Evolutionary conservation across 2,329 filamentous ascomycete species (phyloP).

Genomic region (Botrytis byssoidea): DNA sequence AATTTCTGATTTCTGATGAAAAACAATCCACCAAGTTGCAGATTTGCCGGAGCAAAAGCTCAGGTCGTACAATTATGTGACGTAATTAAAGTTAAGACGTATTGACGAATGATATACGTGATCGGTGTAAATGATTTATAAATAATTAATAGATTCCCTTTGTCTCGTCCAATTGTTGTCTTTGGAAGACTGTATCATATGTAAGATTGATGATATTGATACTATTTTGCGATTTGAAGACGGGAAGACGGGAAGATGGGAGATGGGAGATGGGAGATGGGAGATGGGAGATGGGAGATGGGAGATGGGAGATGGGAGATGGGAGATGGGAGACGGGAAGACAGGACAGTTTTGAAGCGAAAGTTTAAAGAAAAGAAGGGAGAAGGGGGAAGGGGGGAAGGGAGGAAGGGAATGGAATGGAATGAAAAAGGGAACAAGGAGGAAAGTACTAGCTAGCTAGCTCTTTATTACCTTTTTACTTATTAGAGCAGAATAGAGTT

Average conservation of each 20-base stretch:
- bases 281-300: no score
- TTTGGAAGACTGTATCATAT: background rate
- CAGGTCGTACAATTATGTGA: conserved; percentile 10
- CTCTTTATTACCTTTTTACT: background rate
- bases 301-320: no score
- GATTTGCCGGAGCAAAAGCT: conserved; percentile 7
- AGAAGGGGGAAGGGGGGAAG: background rate
- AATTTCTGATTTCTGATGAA: background rate
- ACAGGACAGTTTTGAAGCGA: background rate
- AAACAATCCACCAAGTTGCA: background rate
- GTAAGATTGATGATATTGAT: background rate
- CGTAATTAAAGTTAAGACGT: conserved; percentile 2
- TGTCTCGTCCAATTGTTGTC: background rate
- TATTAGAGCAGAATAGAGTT: conserved; percentile 1
- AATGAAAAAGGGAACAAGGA: background rate
- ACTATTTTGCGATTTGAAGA: background rate
- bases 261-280: no score
- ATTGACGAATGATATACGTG: background rate
- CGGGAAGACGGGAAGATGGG: no score
- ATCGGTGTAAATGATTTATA: background rate
- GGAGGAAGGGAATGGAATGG: no score
- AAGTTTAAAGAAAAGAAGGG: background rate
- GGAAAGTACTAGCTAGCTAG: background rate
- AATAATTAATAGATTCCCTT: background rate
- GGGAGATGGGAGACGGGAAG: background rate